A percentile compares a stretch with the other conserved stretches of the same genome.
Conservation (phyloP, 129 eudicot genomes). For the Ambrosia trifida region DNA sequence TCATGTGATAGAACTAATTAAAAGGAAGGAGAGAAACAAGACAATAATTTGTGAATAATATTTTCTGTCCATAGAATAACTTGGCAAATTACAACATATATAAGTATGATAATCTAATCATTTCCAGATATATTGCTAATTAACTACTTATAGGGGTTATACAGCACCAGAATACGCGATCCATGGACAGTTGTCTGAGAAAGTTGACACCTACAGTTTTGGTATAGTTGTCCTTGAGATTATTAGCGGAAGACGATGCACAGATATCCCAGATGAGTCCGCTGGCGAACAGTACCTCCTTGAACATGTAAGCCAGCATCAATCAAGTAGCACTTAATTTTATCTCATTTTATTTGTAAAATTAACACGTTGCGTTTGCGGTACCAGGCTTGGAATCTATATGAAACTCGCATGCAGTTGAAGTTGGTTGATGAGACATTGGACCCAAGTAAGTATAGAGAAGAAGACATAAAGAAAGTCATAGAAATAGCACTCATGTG, state of each 20-base stretch:
- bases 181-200: slow-evolving; percentile 78
- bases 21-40: too few species aligned
- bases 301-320: slow-evolving; percentile 47
- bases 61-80: too few species aligned
- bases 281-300: slow-evolving; percentile 65
- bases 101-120: too few species aligned
- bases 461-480: slow-evolving; percentile 59
- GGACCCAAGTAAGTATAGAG: slow-evolving; percentile 48
- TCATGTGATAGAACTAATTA: too few species aligned
- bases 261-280: slow-evolving; percentile 39
- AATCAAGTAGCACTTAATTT: not conserved
- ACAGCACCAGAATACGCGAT: slow-evolving; percentile 85
- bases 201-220: slow-evolving; percentile 78
- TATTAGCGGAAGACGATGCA: slow-evolving; percentile 64
- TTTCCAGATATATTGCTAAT: not conserved
- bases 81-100: too few species aligned
- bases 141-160: slow-evolving; percentile 57
- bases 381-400: slow-evolving; percentile 69
- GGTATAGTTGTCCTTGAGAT: slow-evolving; percentile 78
- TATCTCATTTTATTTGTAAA: not conserved
- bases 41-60: too few species aligned
- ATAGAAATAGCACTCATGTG: slow-evolving; percentile 69
- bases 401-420: slow-evolving; percentile 49
- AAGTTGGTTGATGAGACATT: slow-evolving; percentile 62
- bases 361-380: not conserved